Evolutionary conservation across 2,329 filamentous ascomycete species (phyloP), one percentile per base, ranked within the genome.

Genomic region (Amphichorda felina): DNA sequence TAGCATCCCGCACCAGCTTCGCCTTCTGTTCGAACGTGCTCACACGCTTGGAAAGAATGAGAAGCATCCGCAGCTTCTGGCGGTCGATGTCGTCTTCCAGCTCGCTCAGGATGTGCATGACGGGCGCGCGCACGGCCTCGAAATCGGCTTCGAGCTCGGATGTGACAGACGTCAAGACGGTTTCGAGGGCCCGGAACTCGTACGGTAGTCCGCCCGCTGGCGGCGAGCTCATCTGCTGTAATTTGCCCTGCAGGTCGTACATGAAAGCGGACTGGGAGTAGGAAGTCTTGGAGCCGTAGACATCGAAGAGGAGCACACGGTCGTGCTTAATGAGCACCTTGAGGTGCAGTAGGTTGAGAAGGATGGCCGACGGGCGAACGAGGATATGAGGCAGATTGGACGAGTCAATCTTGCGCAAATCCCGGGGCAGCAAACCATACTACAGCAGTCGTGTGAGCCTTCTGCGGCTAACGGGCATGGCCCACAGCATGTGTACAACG

Each of bases 21-120:
- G 87, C 89, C 56, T 94, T 96, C 58, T 96, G 91, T 61, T 96
- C 91, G 56, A 98, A 98, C 3, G 88, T 94, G 54, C 86, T 91
- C 34, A 98, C 71, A 49, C 89, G 85, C 64, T 98, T 98, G 17
- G 86, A 94, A 54, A 94, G 80, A 39, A 96, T 88, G 38, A 98
- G 76, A 31, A 98, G 70, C 46, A 93, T 75, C 7, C 91, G 75
- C 33, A 98, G 69, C 64, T 94, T 94, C 56, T 96, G 86, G 30
- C 91, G 72, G 54, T 96, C 89, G 40, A 98, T 95, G 46, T 96
- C 91, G 50, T 95, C 88, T 61, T 98, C 91, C 7, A 98, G 69
- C 48, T 94, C 88, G 48, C 82, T 74, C 21, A 98, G 67, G 30
- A 96, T 84, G 30, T 81, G 75, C 44, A 94, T 84, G 16, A 96